These are phyloP conservation scores for Tilletia horrida DNA, from an alignment of 1,284 basidiomycete species.

Conservation along the genomic window DNA sequence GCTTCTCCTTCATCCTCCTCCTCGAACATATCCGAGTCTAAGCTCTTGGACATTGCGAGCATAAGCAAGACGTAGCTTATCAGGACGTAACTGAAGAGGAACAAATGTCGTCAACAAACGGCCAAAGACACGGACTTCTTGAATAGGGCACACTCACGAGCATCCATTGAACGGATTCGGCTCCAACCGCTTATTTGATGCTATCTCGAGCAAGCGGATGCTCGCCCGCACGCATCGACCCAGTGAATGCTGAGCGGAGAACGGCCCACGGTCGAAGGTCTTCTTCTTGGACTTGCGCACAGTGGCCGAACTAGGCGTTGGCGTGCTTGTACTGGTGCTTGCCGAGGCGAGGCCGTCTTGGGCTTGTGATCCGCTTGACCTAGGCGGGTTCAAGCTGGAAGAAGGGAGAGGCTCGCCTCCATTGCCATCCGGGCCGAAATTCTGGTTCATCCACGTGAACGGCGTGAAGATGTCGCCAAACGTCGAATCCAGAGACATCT, in stretches of 20 bases:
- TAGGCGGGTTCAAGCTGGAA: neutral
- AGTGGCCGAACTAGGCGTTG: neutral
- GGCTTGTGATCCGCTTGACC: neutral
- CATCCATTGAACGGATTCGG: constrained; percentile 51
- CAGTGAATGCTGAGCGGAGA: constrained; percentile 39
- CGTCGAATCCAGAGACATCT: constrained; percentile 17
- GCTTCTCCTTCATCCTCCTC: constrained; percentile 16
- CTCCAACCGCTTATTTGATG: constrained; percentile 18
- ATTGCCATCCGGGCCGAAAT: neutral
- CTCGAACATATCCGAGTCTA: constrained; percentile 23
- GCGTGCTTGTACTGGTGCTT: neutral
- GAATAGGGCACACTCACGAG: constrained; percentile 9
- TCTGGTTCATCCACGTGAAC: neutral
- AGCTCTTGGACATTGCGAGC: constrained; percentile 37
- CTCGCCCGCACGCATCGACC: constrained; percentile 45
- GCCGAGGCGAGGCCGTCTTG: constrained; percentile 3
- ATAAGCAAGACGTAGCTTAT: constrained; percentile 48
- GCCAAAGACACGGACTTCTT: too few relatives aligned
- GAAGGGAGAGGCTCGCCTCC: neutral
- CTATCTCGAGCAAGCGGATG: constrained; percentile 43
- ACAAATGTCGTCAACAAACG: neutral
- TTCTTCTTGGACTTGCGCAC: constrained; percentile 27
- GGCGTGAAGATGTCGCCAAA: constrained; percentile 20
- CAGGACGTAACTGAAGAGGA: constrained; percentile 34
- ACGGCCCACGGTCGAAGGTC: constrained; percentile 43